phyloP scores from a whole-genome alignment of 805 yeast species.

The Kuraishia floccosa region DNA sequence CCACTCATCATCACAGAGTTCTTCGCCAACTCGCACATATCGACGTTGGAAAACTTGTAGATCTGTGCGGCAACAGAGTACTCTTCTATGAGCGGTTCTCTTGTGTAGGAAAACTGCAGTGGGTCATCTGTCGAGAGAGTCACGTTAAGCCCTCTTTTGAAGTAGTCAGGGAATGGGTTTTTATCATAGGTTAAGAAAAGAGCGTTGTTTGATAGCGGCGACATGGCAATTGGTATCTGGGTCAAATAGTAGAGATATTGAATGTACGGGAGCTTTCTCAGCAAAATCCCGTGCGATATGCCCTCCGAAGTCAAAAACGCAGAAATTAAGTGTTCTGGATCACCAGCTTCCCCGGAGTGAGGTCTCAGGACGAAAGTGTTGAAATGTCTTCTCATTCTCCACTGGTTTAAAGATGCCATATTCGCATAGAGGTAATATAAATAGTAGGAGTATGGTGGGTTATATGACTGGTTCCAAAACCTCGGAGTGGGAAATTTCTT shows the following conservation, averaged over 20 bases:
- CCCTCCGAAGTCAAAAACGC: slow-evolving; percentile 87
- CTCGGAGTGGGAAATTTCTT: slow-evolving; percentile 80
- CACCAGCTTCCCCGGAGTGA: slow-evolving; percentile 99
- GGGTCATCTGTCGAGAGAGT: slow-evolving; percentile 97
- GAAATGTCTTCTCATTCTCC: slow-evolving; percentile 65
- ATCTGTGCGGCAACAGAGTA: slow-evolving; percentile 98
- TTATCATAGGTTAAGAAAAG: slow-evolving; percentile 91
- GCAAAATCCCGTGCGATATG: slow-evolving; percentile 88
- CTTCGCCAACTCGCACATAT: slow-evolving; percentile 93
- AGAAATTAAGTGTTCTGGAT: slow-evolving; percentile 89
- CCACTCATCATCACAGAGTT: slow-evolving; percentile 93
- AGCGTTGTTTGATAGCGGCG: slow-evolving; percentile 95
- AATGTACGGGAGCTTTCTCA: slow-evolving; percentile 89
- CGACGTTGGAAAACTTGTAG: slow-evolving; percentile 87
- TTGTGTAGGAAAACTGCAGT: slow-evolving; percentile 89
- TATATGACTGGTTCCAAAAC: slow-evolving; percentile 64
- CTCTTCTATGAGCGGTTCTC: slow-evolving; percentile 95
- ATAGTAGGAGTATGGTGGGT: slow-evolving; percentile 98
- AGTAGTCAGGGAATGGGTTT: slow-evolving; percentile 87
- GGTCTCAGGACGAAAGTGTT: slow-evolving; percentile 94
- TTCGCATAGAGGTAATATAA: slow-evolving; percentile 83
- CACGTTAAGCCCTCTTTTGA: slow-evolving; percentile 88
- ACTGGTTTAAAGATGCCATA: slow-evolving; percentile 73
- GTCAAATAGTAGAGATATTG: slow-evolving; percentile 90
- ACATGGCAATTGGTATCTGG: slow-evolving; percentile 97